A percentile compares a stretch with the other conserved stretches of the same genome.
Evolutionary conservation across 768 basidiomycete species (phyloP).

Genomic region (Phanerodontia chrysosporium): DNA sequence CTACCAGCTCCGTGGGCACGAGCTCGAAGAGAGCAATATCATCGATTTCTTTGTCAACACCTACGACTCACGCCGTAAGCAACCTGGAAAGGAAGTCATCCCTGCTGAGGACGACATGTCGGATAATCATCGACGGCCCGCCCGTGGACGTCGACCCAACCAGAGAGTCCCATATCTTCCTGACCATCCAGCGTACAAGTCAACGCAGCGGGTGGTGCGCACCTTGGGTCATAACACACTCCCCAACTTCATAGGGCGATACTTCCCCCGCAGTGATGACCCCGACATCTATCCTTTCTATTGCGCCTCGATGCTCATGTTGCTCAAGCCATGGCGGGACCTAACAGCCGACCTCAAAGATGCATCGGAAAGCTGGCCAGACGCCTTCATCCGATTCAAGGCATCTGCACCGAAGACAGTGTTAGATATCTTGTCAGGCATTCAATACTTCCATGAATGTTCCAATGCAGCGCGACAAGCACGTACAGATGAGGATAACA

Average conservation of each 20-base stretch:
- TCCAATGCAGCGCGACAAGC: background rate
- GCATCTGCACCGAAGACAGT: background rate
- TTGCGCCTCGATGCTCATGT: conserved; percentile 31
- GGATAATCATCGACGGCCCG: conserved; percentile 6
- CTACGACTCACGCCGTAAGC: conserved; percentile 23
- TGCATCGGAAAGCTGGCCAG: conserved; percentile 17
- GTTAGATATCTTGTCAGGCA: conserved; percentile 20
- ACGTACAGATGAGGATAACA: background rate
- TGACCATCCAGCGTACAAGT: conserved; percentile 7
- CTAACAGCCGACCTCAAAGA: conserved; percentile 24
- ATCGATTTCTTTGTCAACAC: conserved; percentile 29
- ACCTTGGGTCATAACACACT: conserved; percentile 29
- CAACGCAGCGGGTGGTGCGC: conserved; percentile 18
- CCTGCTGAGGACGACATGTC: background rate
- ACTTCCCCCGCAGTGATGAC: conserved; percentile 30
- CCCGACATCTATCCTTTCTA: conserved; percentile 24
- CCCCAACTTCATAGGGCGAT: conserved; percentile 32
- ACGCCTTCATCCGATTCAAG: conserved; percentile 18
- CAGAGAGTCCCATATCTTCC: conserved; percentile 18
- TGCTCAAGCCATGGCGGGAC: conserved; percentile 33
- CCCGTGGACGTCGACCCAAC: conserved; percentile 20
- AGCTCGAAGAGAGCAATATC: conserved; percentile 16
- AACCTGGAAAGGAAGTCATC: background rate
- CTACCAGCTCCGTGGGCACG: conserved; percentile 23
- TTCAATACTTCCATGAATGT: conserved; percentile 33